These are phyloP conservation scores for Chaetomidium leptoderma DNA, from an alignment of 495 filamentous ascomycete genomes.

Conservation along the genomic window DNA sequence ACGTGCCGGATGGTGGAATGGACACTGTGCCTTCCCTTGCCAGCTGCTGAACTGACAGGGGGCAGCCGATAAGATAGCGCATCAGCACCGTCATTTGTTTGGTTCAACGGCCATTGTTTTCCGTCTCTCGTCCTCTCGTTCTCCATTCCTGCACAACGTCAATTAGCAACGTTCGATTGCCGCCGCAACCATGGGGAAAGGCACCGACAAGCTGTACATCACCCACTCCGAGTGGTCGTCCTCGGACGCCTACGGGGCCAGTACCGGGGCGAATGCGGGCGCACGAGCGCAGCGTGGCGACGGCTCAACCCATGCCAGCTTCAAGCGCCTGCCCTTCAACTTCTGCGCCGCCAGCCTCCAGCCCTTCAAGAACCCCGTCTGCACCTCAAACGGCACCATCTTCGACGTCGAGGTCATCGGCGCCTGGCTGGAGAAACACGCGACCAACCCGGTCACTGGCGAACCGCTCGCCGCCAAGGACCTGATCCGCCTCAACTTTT, in stretches of 20 bases:
- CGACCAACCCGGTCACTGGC: constrained; percentile 85
- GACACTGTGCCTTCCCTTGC: not conserved
- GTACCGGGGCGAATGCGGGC: constrained; percentile 64
- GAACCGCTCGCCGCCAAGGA: constrained; percentile 71
- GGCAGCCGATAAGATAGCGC: constrained; percentile 12
- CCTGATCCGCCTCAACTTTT: constrained; percentile 84
- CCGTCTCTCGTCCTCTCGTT: not conserved
- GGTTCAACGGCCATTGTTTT: not conserved
- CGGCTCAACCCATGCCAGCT: constrained; percentile 58
- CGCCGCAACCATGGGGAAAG: constrained; percentile 42
- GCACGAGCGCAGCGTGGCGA: constrained; percentile 42
- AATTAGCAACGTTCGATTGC: not conserved
- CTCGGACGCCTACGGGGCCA: constrained; percentile 75
- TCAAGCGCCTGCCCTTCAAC: constrained; percentile 93
- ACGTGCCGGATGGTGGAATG: not conserved
- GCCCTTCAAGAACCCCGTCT: constrained; percentile 82
- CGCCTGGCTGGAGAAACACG: constrained; percentile 89
- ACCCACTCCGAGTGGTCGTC: constrained; percentile 97
- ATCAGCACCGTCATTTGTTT: constrained; percentile 9
- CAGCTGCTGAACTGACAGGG: not conserved
- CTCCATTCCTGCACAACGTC: not conserved
- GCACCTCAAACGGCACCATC: constrained; percentile 70
- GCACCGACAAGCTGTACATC: constrained; percentile 79
- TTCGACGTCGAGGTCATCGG: constrained; percentile 85
- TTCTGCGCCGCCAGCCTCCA: constrained; percentile 95